Percentiles rank a stretch among this genome's conserved stretches.
These are phyloP conservation scores for Fusarium drepaniforme DNA, from an alignment of 2,329 filamentous ascomycete species.

Conservation along the genomic window DNA sequence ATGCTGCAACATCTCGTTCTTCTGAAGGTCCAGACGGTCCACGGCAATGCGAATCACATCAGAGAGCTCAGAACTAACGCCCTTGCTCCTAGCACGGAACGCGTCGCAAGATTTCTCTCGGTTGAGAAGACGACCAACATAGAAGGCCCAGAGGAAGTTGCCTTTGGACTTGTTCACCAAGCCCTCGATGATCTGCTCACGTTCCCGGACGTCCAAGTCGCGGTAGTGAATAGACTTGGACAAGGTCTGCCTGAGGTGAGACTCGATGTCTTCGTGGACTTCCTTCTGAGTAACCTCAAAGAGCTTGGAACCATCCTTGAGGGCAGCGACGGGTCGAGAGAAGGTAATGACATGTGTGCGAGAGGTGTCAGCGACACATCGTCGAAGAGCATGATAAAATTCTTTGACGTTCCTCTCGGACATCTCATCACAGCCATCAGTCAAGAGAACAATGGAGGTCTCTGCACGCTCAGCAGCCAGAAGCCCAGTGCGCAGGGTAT, in stretches of 20 bases:
- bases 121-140: slow-evolving; percentile 46
- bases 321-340: slow-evolving; percentile 49
- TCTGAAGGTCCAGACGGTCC: slow-evolving; percentile 24
- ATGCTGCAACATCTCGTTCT: slow-evolving; percentile 31
- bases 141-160: slow-evolving; percentile 54
- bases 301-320: slow-evolving; percentile 47
- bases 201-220: slow-evolving; percentile 40
- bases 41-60: slow-evolving; percentile 26
- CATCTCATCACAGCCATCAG: slow-evolving; percentile 54
- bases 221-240: slow-evolving; percentile 28
- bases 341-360: slow-evolving; percentile 51
- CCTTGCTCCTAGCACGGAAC: slow-evolving; percentile 15
- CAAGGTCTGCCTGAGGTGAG: slow-evolving; percentile 35
- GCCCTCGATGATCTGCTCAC: slow-evolving; percentile 46
- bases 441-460: slow-evolving; percentile 48
- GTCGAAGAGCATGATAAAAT: slow-evolving; percentile 49
- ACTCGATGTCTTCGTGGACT: slow-evolving; percentile 50
- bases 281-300: slow-evolving; percentile 49
- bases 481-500: slow-evolving; percentile 49
- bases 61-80: slow-evolving; percentile 19
- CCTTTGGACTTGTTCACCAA: slow-evolving; percentile 50
- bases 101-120: slow-evolving; percentile 35
- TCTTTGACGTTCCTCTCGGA: slow-evolving; percentile 32
- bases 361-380: slow-evolving; percentile 43
- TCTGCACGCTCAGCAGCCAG: slow-evolving; percentile 45